Evolutionary conservation across 2,329 filamentous ascomycete species (phyloP), one percentile per base, ranked within the genome.

Genomic region (Tolypocladium sp.): DNA sequence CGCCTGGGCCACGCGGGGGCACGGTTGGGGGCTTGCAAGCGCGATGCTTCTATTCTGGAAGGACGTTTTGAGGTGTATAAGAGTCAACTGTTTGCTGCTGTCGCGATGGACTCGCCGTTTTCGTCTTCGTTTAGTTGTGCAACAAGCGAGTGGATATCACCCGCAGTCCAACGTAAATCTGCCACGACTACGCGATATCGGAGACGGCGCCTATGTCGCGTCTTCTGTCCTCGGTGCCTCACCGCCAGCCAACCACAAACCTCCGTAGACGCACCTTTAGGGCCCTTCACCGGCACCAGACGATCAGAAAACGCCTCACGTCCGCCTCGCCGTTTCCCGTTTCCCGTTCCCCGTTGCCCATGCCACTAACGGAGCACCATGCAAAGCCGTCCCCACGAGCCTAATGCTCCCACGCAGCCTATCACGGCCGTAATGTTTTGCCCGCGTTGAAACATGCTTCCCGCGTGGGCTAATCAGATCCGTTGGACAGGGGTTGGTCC

Each of bases 391-490:
- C 8, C 44, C 27, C 46, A 10, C 30, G 49, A 33, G 17, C 27
- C 49, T 12, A 15, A 1, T n/a, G 17, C 17, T 2, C 46, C 15
- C 46, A 51, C 30, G 8, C 46, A 35, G 49, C 49, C 53, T 57
- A 20, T 60, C 54, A 51, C 27, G 56, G 30, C 37, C 53, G 51
- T 27, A 46, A 51, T 41, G 41, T 57, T 57, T 53, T 38, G 42
- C 51, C 41, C 61, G 61, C 57, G 54, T 61, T 53, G 60, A 62
- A 57, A 63, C 61, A 53, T 51, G 30, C 56, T 55, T 57, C 55
- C 56, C 49, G 46, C 52, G 49, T 42, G 46, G 46, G 17, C 46
- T 33, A 33, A n/a, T 30, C 46, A 51, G 46, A 33, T 12, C 46
- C 27, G 27, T 51, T 12, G 27, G 46, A 33, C 46, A 30, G 46